Conservation (phyloP, 139 green algal genomes). For the Coelastrella sp. region DNA sequence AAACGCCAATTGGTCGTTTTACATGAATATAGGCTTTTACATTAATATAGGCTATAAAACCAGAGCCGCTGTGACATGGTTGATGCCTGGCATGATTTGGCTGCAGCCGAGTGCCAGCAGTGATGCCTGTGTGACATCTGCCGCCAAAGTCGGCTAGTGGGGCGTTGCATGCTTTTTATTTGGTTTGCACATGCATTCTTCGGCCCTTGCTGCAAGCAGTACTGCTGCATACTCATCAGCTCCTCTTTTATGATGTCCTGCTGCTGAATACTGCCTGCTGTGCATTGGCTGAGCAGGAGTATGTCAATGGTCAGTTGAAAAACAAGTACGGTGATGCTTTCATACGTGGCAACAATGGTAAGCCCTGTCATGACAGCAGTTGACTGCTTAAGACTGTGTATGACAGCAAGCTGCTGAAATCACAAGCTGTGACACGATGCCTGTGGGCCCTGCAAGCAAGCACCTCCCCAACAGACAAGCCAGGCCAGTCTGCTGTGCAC, state of each 20-base stretch:
- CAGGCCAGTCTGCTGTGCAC: not conserved
- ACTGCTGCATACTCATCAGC: not conserved
- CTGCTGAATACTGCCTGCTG: not conserved
- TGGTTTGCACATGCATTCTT: not conserved
- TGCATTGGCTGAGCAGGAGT: conserved; percentile 81
- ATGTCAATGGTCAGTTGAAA: conserved; percentile 98
- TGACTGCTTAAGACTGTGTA: too few relatives aligned
- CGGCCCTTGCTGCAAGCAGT: not conserved
- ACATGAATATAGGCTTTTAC: too few relatives aligned
- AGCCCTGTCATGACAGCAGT: not conserved
- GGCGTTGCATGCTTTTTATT: not conserved
- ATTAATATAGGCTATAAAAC: too few relatives aligned
- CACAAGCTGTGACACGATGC: not conserved
- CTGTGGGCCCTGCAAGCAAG: not conserved
- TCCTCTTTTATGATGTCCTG: not conserved
- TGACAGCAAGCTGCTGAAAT: too few relatives aligned
- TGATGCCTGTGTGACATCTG: not conserved
- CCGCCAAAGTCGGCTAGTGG: not conserved
- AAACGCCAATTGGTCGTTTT: too few relatives aligned
- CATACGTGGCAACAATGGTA: conserved; percentile 98
- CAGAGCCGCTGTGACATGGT: too few relatives aligned
- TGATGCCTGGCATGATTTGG: too few relatives aligned
- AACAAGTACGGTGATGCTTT: conserved; percentile 99
- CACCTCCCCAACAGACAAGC: not conserved
- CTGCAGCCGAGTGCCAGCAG: too few relatives aligned